These are phyloP conservation scores for Raffaelea arxii DNA, from an alignment of 2,329 filamentous ascomycete species.

Conservation along the genomic window DNA sequence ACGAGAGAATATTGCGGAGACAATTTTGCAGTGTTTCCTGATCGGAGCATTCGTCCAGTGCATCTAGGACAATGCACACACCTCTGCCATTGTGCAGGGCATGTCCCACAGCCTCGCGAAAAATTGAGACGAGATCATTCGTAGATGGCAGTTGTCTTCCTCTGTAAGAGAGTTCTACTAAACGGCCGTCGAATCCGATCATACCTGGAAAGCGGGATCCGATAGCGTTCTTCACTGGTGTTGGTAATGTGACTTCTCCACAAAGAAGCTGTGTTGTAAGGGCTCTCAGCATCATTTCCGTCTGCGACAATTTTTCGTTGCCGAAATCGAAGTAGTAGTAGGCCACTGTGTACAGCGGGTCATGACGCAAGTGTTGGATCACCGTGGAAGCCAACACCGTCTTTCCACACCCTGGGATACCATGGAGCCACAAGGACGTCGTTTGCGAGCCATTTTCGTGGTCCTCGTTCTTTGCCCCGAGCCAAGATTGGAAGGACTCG, in stretches of 20 bases:
- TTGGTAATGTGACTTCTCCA: too few relatives aligned
- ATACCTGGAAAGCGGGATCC: too few relatives aligned
- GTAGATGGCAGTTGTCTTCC: too few relatives aligned
- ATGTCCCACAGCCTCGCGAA: neutral
- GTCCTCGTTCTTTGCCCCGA: neutral
- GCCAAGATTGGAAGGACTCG: neutral
- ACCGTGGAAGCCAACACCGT: neutral
- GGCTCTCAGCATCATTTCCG: neutral
- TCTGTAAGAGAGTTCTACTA: too few relatives aligned
- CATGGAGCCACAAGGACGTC: neutral
- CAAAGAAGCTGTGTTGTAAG: neutral
- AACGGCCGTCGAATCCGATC: too few relatives aligned
- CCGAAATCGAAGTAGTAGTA: conserved; percentile 2
- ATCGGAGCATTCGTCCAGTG: neutral
- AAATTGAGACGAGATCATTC: too few relatives aligned
- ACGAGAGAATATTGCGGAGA: neutral
- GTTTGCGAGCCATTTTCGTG: too few relatives aligned
- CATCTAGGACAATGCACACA: neutral
- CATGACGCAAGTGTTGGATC: neutral
- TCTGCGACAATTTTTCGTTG: neutral
- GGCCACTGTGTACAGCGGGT: neutral
- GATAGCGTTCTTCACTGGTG: too few relatives aligned
- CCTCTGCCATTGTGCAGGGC: neutral
- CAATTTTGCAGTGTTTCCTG: neutral
- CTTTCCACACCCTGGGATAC: conserved; percentile 1